Evolutionary conservation across 176 grass and related monocot species (phyloP), one percentile per base, ranked within the genome.

Genomic region (Alopecurus myosuroides): DNA sequence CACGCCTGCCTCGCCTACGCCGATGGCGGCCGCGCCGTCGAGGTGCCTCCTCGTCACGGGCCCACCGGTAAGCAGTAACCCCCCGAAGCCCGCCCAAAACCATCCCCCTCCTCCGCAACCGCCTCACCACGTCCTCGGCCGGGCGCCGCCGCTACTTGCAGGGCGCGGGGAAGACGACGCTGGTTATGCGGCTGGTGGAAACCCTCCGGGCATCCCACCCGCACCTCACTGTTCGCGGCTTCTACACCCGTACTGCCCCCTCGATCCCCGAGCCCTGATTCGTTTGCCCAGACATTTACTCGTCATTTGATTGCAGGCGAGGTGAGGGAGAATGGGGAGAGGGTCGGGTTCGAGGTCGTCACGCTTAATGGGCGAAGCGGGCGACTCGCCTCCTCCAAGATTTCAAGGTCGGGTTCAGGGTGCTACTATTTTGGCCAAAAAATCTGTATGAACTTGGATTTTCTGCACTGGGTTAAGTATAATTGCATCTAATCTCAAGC

Each of bases 111-210:
- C 26, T 66, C 40, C 63, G 1, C 34, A 82, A 15, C 64, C 23
- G 33, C 78, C 18, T 90, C 53, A 77, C 45, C 14, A 14, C 45
- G 45, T 12, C 45, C 44, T 46, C 44, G 44, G 13, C 13, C 44
- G 44, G 44, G 3, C 45, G 45, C 45, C 45, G 3, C 69, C 34
- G 62, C 37, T 35, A 9, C 57, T 69, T 17, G 49, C 86, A 94
- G 97, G 93, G 93, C 63, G 88, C 92, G 81, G 97, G 93, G 75
- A 96, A 99, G 91, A 94, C 93, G 81, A 99, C 91, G 69, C 84
- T 94, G 84, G 94, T 96, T 55, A 91, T 64, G 88, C 85, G 97
- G 69, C 91, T 96, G 50, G 74, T 94, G 45, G 97, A 96, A 79
- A 34, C 36, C 46, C 81, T 96, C 45, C 85, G 84, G 51, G 23